Percentiles rank a stretch among this genome's conserved stretches.
Conservation (phyloP, 139 green algal species). For the Coccomyxa sp. region DNA sequence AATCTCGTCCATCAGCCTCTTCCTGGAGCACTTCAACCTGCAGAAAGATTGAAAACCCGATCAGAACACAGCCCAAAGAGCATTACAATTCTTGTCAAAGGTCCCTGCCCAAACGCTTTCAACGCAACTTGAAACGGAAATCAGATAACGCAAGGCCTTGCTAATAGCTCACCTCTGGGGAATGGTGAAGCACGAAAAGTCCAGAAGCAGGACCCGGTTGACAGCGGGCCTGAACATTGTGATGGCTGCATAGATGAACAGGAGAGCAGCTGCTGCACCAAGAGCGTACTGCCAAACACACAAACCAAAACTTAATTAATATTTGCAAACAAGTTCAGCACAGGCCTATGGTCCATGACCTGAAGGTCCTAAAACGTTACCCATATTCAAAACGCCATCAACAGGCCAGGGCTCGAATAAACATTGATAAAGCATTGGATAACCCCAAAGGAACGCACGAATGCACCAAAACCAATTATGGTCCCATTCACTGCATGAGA, state of each 20-base stretch:
- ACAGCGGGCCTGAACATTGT: background rate
- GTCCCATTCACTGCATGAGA: too few species aligned
- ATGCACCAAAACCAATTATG: too few species aligned
- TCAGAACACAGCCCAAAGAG: background rate
- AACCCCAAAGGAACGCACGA: too few species aligned
- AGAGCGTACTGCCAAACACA: background rate
- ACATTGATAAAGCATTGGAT: too few species aligned
- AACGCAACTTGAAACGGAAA: background rate
- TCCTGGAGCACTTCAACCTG: background rate
- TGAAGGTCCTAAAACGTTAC: too few species aligned
- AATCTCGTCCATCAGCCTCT: background rate
- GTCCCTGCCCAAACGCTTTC: background rate
- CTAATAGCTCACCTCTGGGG: background rate
- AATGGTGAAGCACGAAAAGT: slow-evolving; percentile 27
- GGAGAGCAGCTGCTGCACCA: background rate
- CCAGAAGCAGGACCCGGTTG: slow-evolving; percentile 38
- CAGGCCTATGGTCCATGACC: too few species aligned
- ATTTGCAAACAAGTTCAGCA: too few species aligned
- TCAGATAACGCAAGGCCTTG: background rate
- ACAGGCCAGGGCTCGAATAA: too few species aligned
- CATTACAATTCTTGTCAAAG: background rate
- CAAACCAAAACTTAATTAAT: too few species aligned
- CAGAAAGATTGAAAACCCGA: background rate
- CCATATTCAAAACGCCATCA: too few species aligned
- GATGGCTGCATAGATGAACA: background rate